Evolutionary conservation across 805 yeast species (phyloP).

Genomic region (Ascoidea rubescens): DNA sequence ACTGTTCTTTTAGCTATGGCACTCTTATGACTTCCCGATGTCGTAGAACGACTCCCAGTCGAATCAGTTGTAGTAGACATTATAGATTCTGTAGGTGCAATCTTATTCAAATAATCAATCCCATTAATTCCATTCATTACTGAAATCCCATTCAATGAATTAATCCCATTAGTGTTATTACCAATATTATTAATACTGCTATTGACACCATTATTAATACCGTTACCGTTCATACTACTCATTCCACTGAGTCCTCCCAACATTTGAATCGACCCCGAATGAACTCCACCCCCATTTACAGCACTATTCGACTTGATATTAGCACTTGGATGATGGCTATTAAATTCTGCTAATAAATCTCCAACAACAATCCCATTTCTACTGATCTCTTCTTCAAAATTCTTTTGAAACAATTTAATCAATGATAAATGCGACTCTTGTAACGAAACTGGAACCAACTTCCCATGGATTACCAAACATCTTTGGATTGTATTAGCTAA

Average conservation of each 20-base stretch:
- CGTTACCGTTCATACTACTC: conserved; percentile 4
- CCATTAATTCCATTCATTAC: neutral
- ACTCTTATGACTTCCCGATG: conserved; percentile 7
- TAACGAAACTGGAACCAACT: conserved; percentile 41
- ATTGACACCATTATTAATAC: conserved; percentile 1
- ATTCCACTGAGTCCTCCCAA: conserved; percentile 6
- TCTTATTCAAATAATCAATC: conserved; percentile 12
- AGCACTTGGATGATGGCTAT: conserved; percentile 8
- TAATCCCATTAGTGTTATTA: conserved; percentile 1
- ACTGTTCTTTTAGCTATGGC: conserved; percentile 17
- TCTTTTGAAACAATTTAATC: conserved; percentile 46
- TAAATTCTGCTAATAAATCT: conserved; percentile 14
- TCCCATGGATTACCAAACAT: conserved; percentile 57
- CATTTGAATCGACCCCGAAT: conserved; percentile 1
- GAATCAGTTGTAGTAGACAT: conserved; percentile 12
- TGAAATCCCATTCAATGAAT: no score
- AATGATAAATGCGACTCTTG: conserved; percentile 54
- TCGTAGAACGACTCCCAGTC: conserved; percentile 1
- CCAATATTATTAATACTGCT: conserved; percentile 1
- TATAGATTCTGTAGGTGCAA: conserved; percentile 17
- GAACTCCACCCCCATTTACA: neutral
- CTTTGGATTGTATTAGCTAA: conserved; percentile 50
- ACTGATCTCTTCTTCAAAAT: conserved; percentile 52
- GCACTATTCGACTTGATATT: conserved; percentile 4
- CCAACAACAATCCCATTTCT: conserved; percentile 18